Base-by-base conservation (phyloP, 192 early-diverging fungal genomes). In the Helicostylum pulchrum region DNA sequence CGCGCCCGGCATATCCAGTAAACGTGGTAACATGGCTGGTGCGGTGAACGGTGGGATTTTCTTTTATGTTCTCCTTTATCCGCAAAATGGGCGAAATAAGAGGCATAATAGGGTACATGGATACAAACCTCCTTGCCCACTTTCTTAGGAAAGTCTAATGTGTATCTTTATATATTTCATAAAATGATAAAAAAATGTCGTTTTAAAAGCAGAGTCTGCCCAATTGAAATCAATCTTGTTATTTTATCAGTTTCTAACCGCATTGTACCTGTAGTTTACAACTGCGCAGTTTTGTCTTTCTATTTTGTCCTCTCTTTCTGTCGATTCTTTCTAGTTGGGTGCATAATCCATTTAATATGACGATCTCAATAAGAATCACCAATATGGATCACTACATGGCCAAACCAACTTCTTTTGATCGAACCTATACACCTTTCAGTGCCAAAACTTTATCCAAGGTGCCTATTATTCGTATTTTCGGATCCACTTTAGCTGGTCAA, bases 401-500 rank as follows among this genome's bases (percentile, higher is more conserved):
- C n/a, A 51, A 30, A 10, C 79, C 78, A 14, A 80, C 80, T 4
- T 76, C 75, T 6, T 64, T 76, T 44, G 80, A 79, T 62, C 12
- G 62, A 3, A 53, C 64, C 21, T 12, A 42, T 9, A 72, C 67
- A 26, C 75, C 71, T 14, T 81, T 80, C 48, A 65, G 68, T 48
- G 68, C 73, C 7, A 58, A 67, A 20, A 59, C 75, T 52, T 36
- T 82, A 36, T 44, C 67, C 9, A 77, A 77, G 42, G 89, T 90
- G 8, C 87, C 89, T n/a, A 80, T 92, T 6, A 67, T 97, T 53
- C 80, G 95, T 9, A 77, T 95, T n/a, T 97, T 89, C 73, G 93
- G 92, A 2, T 69, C 86, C 0, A 90, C 90, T 3, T 71, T 64
- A 31, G 71, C 61, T 34, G 88, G 88, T 0, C 92, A 94, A 78